phyloP scores from a whole-genome alignment of 1,139 yeast species.

The Diutina ranongensis region DNA sequence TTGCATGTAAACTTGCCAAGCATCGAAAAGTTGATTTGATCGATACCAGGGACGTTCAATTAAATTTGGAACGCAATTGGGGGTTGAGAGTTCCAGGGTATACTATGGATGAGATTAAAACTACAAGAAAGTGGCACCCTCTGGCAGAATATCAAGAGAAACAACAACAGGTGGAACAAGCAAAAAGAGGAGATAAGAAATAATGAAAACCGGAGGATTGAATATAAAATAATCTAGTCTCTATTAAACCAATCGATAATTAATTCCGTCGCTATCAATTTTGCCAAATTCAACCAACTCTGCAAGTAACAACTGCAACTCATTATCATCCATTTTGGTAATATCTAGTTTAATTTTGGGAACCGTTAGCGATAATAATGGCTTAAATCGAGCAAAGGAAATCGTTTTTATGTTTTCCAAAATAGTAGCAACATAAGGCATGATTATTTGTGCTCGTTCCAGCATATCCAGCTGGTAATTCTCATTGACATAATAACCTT shows the following conservation, averaged over 20 bases:
- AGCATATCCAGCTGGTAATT: not conserved
- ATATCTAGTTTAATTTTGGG: conserved; percentile 29
- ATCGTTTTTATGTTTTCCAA: conserved; percentile 41
- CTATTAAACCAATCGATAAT: conserved; percentile 10
- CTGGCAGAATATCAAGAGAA: conserved; percentile 38
- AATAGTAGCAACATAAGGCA: conserved; percentile 43
- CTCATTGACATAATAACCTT: conserved; percentile 16
- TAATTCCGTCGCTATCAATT: conserved; percentile 12
- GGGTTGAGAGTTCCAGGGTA: conserved; percentile 90
- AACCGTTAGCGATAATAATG: conserved; percentile 40
- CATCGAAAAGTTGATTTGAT: conserved; percentile 81
- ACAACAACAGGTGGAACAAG: not conserved
- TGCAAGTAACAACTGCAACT: conserved; percentile 12
- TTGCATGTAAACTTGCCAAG: conserved; percentile 91
- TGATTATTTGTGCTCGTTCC: conserved; percentile 7
- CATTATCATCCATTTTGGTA: conserved; percentile 7
- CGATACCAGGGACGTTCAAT: conserved; percentile 81
- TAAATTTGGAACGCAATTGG: conserved; percentile 92
- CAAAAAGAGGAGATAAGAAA: conserved; percentile 2
- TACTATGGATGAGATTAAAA: conserved; percentile 80
- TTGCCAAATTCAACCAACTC: conserved; percentile 12
- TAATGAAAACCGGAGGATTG: not conserved
- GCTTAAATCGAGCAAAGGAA: conserved; percentile 37
- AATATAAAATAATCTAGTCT: not conserved
- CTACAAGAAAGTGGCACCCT: conserved; percentile 75